Conservation (phyloP, 1,284 basidiomycete species). For the Tilletia caries region DNA sequence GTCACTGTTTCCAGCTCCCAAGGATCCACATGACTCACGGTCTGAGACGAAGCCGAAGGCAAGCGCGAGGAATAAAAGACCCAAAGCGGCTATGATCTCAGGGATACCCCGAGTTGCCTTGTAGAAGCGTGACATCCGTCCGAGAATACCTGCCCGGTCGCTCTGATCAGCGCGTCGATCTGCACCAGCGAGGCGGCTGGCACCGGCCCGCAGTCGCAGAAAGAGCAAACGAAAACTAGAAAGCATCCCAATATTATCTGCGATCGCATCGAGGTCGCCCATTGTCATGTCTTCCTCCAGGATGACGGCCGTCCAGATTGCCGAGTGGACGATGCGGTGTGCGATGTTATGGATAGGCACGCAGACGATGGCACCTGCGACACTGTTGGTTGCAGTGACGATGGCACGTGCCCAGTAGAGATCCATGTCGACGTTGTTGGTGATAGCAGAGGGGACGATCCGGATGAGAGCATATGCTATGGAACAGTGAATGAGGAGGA, state of each 20-base stretch:
- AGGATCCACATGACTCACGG: too few relatives aligned
- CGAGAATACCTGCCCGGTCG: background rate
- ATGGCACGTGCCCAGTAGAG: constrained; percentile 9
- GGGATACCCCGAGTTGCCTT: background rate
- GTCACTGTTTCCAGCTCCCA: too few relatives aligned
- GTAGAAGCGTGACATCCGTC: background rate
- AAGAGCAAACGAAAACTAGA: background rate
- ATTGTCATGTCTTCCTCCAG: background rate
- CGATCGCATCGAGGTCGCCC: background rate
- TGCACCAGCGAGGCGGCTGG: background rate
- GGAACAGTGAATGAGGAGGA: background rate
- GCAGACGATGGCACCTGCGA: background rate
- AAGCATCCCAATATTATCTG: background rate
- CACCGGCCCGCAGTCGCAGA: background rate
- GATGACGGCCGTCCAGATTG: constrained; percentile 2
- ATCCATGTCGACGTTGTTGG: background rate
- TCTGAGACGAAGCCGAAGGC: background rate
- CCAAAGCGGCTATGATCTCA: background rate
- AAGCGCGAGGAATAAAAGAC: background rate
- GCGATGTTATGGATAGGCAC: background rate
- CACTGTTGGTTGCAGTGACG: background rate
- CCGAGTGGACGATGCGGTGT: background rate
- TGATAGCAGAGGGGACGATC: background rate
- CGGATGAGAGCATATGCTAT: background rate
- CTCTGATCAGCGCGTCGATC: background rate